Evolutionary conservation across 257 asterid species (phyloP).

Genomic region (Echium plantagineum): DNA sequence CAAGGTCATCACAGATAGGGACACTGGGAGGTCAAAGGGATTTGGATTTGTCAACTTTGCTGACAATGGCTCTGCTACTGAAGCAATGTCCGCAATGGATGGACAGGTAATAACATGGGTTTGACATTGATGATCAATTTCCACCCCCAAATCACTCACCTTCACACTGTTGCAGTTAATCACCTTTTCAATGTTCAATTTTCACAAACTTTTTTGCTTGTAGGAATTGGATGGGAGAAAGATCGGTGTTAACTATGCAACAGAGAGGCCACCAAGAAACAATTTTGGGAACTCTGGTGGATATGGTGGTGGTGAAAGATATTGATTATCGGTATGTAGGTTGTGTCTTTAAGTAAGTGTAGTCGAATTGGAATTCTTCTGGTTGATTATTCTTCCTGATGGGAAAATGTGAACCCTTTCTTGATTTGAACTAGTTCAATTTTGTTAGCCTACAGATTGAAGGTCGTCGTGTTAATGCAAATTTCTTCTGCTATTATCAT

Average conservation of each 20-base stretch:
- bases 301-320: constrained; percentile 20
- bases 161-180: too few species aligned
- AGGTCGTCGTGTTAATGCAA: too few species aligned
- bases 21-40: constrained; percentile 67
- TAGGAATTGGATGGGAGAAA: constrained; percentile 59
- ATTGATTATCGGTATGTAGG: neutral
- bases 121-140: neutral
- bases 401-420: too few species aligned
- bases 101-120: constrained; percentile 42
- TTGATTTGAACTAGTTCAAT: too few species aligned
- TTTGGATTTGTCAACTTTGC: constrained; percentile 70
- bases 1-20: constrained; percentile 60
- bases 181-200: too few species aligned
- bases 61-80: constrained; percentile 36
- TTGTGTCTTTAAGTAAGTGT: neutral
- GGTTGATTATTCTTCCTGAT: too few species aligned
- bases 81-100: constrained; percentile 75
- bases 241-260: constrained; percentile 54
- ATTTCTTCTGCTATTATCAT: too few species aligned
- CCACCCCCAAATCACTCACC: too few species aligned
- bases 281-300: constrained; percentile 19
- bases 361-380: neutral
- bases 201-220: neutral
- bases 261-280: constrained; percentile 50
- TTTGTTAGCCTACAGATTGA: too few species aligned